Evolutionary conservation across 2,329 filamentous ascomycete species (phyloP).

Genomic region (Lecanicillium sp.): DNA sequence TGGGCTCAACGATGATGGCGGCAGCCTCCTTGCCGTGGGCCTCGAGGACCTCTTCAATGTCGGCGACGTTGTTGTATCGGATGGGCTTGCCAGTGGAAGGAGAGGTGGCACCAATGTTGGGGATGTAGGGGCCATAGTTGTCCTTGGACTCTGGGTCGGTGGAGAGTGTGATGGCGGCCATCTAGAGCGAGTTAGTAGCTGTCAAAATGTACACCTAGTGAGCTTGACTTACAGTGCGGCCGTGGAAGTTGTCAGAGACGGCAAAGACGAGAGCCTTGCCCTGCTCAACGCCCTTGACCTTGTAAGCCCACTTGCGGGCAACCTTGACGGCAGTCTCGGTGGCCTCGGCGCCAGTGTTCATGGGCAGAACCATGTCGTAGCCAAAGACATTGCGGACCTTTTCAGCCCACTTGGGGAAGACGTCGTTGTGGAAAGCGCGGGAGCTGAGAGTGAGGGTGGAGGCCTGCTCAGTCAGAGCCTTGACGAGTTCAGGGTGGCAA

Average conservation of each 20-base stretch:
- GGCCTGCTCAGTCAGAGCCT: constrained; percentile 83
- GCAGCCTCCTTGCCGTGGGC: constrained; percentile 77
- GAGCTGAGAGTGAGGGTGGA: constrained; percentile 84
- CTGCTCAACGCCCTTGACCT: constrained; percentile 81
- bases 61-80: constrained; percentile 76
- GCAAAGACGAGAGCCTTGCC: constrained; percentile 79
- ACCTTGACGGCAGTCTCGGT: constrained; percentile 96
- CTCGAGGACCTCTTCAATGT: constrained; percentile 72
- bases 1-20: constrained; percentile 91
- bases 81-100: constrained; percentile 70
- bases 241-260: constrained; percentile 91
- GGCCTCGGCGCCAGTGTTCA: constrained; percentile 96
- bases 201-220: not conserved
- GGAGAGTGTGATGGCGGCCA: constrained; percentile 91
- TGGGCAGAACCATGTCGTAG: constrained; percentile 95
- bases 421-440: constrained; percentile 95
- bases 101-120: constrained; percentile 69
- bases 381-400: constrained; percentile 84
- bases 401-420: constrained; percentile 91
- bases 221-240: constrained; percentile 64
- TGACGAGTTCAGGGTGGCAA: constrained; percentile 92
- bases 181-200: constrained; percentile 37
- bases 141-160: constrained; percentile 91
- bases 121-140: constrained; percentile 94
- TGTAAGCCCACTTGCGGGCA: constrained; percentile 96